A percentile compares a stretch with the other conserved stretches of the same genome.
Evolutionary conservation across 257 asterid genomes (phyloP).

Genomic region (Solanum phureja): DNA sequence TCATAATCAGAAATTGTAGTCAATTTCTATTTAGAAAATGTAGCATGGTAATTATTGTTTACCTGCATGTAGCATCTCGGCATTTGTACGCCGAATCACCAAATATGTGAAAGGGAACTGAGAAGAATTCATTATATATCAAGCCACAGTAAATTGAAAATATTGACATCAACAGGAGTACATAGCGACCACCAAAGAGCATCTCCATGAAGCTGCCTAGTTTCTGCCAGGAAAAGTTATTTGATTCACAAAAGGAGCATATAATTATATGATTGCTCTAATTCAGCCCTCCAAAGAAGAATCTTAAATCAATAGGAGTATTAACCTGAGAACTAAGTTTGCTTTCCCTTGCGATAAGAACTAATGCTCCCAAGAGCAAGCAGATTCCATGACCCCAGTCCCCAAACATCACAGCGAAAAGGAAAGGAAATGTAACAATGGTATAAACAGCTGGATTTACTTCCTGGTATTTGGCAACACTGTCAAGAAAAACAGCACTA

Average conservation of each 20-base stretch:
- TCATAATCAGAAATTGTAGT: not conserved
- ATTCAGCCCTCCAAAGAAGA: not conserved
- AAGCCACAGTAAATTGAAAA: constrained; percentile 95
- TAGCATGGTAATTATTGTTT: not conserved
- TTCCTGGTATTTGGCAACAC: constrained; percentile 14
- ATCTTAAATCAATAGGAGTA: not conserved
- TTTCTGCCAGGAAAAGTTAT: constrained; percentile 45
- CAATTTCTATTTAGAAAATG: not conserved
- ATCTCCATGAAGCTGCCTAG: constrained; percentile 99
- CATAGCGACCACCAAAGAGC: constrained; percentile 93
- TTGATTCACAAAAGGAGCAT: not conserved
- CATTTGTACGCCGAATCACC: constrained; percentile 87
- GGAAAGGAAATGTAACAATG: constrained; percentile 11
- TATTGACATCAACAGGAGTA: constrained; percentile 81
- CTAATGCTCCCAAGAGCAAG: constrained; percentile 9
- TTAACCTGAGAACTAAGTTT: constrained; percentile 73
- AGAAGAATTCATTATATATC: constrained; percentile 94
- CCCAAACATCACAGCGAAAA: constrained; percentile 17
- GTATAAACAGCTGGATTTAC: constrained; percentile 13
- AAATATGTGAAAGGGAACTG: constrained; percentile 95
- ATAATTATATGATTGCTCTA: not conserved
- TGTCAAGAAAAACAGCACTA: not conserved
- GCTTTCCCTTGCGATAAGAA: constrained; percentile 4
- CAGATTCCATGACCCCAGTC: constrained; percentile 19
- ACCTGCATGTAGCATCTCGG: constrained; percentile 91